Percentiles rank a stretch among this genome's conserved stretches.
Evolutionary conservation across 345 rosid species (phyloP).

Genomic region (Hibiscus tridactylites): DNA sequence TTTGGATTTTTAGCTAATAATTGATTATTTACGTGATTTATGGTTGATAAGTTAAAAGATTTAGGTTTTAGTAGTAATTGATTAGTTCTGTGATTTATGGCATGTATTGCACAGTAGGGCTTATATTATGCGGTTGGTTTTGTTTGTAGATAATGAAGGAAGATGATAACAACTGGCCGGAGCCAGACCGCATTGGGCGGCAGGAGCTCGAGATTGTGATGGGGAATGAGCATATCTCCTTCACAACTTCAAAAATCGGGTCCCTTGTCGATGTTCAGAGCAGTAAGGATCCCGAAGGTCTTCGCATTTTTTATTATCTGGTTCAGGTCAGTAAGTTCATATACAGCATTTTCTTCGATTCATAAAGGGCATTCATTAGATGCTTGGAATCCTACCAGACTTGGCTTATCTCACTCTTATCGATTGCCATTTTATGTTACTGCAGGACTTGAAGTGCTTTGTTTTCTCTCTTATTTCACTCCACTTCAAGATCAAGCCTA

Average conservation of each 20-base stretch:
- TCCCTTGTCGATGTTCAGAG: conserved; percentile 94
- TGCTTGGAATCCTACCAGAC: background rate
- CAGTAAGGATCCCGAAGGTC: conserved; percentile 97
- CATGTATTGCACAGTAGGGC: background rate
- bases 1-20: background rate
- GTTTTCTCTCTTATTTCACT: conserved; percentile 98
- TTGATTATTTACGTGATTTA: background rate
- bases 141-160: conserved; percentile 83
- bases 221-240: conserved; percentile 97
- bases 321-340: conserved; percentile 63
- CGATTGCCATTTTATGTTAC: conserved; percentile 14
- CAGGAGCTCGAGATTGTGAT: conserved; percentile 98
- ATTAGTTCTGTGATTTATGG: background rate
- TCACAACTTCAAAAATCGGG: conserved; percentile 93
- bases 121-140: background rate
- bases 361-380: background rate
- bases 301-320: conserved; percentile 93
- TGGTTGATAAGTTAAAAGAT: background rate
- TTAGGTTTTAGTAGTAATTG: background rate
- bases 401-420: background rate
- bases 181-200: conserved; percentile 93
- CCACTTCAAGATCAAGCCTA: conserved; percentile 99
- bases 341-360: background rate
- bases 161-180: conserved; percentile 98
- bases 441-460: conserved; percentile 98